Percentiles rank a stretch among this genome's conserved stretches.
Evolutionary conservation across 192 early-diverging fungal genomes (phyloP).

Genomic region (Gorgonomyces haynaldii): DNA sequence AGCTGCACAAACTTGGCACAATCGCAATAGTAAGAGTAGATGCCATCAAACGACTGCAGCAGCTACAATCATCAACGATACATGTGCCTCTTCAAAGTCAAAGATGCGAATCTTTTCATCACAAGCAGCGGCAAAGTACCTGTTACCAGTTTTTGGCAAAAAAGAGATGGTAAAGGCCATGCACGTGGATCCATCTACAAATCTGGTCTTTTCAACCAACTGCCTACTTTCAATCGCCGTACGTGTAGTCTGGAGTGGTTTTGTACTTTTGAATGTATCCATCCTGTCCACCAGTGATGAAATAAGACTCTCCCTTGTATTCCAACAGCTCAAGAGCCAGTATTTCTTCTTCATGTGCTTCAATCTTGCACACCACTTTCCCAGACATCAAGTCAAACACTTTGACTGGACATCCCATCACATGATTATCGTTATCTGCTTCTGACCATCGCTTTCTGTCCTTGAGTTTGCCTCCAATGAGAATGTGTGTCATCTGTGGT

Average conservation of each 20-base stretch:
- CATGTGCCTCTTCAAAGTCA: slow-evolving; percentile 71
- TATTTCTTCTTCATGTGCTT: slow-evolving; percentile 83
- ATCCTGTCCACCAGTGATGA: slow-evolving; percentile 84
- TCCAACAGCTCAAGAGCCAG: slow-evolving; percentile 64
- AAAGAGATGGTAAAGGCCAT: slow-evolving; percentile 96
- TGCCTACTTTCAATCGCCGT: slow-evolving; percentile 19
- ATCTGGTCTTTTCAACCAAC: slow-evolving; percentile 48
- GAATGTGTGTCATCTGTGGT: slow-evolving; percentile 49
- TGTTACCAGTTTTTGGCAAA: slow-evolving; percentile 85
- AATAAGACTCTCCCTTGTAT: slow-evolving; percentile 73
- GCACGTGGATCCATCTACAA: slow-evolving; percentile 76
- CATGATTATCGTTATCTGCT: slow-evolving; percentile 87
- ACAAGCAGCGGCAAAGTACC: slow-evolving; percentile 80
- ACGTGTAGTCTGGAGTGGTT: slow-evolving; percentile 71
- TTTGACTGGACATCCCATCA: slow-evolving; percentile 86
- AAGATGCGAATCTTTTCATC: slow-evolving; percentile 81
- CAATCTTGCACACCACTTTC: slow-evolving; percentile 64
- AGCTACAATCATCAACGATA: slow-evolving; percentile 23
- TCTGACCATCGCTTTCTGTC: slow-evolving; percentile 78
- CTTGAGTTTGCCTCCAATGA: slow-evolving; percentile 83
- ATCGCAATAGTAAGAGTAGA: slow-evolving; percentile 93
- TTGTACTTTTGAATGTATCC: slow-evolving; percentile 89
- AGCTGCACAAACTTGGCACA: slow-evolving; percentile 78
- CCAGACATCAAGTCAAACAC: slow-evolving; percentile 73
- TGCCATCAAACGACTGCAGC: slow-evolving; percentile 45